Conservation (phyloP, 2,329 filamentous ascomycete species). For the Achaetomium macrosporum region DNA sequence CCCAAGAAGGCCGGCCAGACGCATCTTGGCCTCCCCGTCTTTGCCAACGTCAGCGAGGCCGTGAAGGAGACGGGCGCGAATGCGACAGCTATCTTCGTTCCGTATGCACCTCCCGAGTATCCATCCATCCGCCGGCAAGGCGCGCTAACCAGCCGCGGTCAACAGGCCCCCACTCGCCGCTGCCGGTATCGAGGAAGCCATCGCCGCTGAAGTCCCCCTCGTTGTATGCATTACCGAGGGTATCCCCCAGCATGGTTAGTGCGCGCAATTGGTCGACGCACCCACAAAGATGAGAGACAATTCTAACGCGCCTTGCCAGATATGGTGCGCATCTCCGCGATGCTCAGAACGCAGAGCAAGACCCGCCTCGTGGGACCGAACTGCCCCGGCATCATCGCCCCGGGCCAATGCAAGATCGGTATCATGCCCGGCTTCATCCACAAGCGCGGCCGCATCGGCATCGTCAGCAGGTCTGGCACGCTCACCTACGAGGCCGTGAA, state of each 20-base stretch:
- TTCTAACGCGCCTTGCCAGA: constrained; percentile 46
- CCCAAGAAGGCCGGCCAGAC: constrained; percentile 93
- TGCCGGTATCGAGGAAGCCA: constrained; percentile 92
- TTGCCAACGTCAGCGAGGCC: constrained; percentile 80
- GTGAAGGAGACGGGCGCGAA: constrained; percentile 86
- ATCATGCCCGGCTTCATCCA: constrained; percentile 99
- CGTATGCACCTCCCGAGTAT: constrained; percentile 53
- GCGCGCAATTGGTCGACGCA: neutral
- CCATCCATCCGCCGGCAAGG: neutral
- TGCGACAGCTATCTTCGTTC: constrained; percentile 93
- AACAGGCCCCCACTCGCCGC: constrained; percentile 81
- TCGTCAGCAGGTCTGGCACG: constrained; percentile 96
- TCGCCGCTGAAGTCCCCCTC: constrained; percentile 85
- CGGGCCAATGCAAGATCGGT: constrained; percentile 98
- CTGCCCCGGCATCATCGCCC: constrained; percentile 94
- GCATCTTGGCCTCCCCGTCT: constrained; percentile 90
- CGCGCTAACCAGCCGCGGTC: constrained; percentile 17
- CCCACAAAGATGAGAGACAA: constrained; percentile 12
- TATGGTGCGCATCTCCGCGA: constrained; percentile 98
- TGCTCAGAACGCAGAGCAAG: constrained; percentile 96
- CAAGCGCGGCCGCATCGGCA: constrained; percentile 97
- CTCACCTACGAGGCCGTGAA: constrained; percentile 99
- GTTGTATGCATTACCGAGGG: constrained; percentile 98
- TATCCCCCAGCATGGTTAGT: constrained; percentile 89
- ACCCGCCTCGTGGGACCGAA: constrained; percentile 95